phyloP scores from a whole-genome alignment of 1,139 yeast species.

The Geotrichum histeridarum region DNA sequence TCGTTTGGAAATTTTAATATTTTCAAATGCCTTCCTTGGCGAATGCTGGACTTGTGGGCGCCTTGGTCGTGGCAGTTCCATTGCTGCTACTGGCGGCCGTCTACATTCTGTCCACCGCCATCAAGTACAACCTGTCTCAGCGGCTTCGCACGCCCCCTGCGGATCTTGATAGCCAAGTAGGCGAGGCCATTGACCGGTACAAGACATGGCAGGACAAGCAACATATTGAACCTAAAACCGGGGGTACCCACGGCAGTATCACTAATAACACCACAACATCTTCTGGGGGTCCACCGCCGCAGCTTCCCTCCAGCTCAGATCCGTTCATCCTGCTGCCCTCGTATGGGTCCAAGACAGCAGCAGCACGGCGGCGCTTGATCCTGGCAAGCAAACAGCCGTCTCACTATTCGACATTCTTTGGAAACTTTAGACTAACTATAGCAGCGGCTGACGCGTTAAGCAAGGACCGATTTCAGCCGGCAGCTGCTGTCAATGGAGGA shows the following conservation, averaged over 20 bases:
- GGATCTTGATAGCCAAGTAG: background rate
- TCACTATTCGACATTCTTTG: slow-evolving; percentile 37
- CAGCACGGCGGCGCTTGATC: slow-evolving; percentile 50
- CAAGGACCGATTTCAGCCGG: background rate
- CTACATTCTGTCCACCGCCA: slow-evolving; percentile 9
- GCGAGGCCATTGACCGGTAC: background rate
- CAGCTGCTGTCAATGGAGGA: background rate
- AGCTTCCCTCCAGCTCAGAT: background rate
- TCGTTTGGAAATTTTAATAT: background rate
- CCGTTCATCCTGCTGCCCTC: slow-evolving; percentile 15
- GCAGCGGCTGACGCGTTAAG: background rate
- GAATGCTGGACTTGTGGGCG: background rate
- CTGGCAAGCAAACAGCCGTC: slow-evolving; percentile 49
- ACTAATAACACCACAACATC: background rate
- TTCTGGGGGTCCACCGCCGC: background rate
- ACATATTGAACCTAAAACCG: background rate
- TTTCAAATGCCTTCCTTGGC: background rate
- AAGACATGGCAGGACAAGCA: background rate
- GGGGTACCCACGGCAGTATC: background rate
- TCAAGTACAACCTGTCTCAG: slow-evolving; percentile 14
- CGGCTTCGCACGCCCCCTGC: slow-evolving; percentile 34
- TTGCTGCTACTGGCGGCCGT: slow-evolving; percentile 18
- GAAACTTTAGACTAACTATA: background rate
- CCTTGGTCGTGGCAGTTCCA: slow-evolving; percentile 12
- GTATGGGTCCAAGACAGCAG: slow-evolving; percentile 34